Evolutionary conservation across 2,329 filamentous ascomycete species (phyloP).

Genomic region (Diplocarpon rosae): DNA sequence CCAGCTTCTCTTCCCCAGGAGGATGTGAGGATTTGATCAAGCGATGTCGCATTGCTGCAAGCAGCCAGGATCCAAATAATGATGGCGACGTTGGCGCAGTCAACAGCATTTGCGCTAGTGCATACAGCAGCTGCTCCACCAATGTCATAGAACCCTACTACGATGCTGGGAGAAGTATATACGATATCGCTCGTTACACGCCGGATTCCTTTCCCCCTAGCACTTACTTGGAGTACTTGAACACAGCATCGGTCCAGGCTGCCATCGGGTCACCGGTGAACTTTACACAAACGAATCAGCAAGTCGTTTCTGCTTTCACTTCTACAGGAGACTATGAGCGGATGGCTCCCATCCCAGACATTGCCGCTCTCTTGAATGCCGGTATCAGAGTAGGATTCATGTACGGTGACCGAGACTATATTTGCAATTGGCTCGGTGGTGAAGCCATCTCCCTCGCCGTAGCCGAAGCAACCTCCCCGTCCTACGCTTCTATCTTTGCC

Average conservation of each 20-base stretch:
- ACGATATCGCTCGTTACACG: slow-evolving; percentile 28
- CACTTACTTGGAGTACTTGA: slow-evolving; percentile 54
- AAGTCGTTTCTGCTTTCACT: slow-evolving; percentile 37
- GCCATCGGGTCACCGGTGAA: slow-evolving; percentile 53
- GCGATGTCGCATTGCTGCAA: slow-evolving; percentile 37
- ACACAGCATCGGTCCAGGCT: slow-evolving; percentile 46
- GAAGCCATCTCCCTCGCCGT: slow-evolving; percentile 59
- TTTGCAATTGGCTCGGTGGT: slow-evolving; percentile 64
- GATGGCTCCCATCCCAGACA: slow-evolving; percentile 45
- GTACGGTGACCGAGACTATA: slow-evolving; percentile 55
- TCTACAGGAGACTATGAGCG: slow-evolving; percentile 51
- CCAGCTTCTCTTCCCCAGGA: slow-evolving; percentile 34
- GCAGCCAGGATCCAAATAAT: slow-evolving; percentile 31
- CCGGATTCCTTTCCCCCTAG: slow-evolving; percentile 51
- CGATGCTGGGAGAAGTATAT: slow-evolving; percentile 27
- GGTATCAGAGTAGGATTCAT: slow-evolving; percentile 61
- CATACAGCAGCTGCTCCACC: slow-evolving; percentile 26
- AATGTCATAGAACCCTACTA: slow-evolving; percentile 28
- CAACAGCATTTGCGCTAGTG: slow-evolving; percentile 27
- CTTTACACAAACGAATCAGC: slow-evolving; percentile 39
- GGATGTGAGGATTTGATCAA: slow-evolving; percentile 45
- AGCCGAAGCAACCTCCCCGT: slow-evolving; percentile 35
- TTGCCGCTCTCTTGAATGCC: slow-evolving; percentile 48
- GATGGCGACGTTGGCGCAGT: slow-evolving; percentile 30
- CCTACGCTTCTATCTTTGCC: slow-evolving; percentile 45